phyloP scores from a whole-genome alignment of 768 basidiomycete genomes.

The Suillus placidus region DNA sequence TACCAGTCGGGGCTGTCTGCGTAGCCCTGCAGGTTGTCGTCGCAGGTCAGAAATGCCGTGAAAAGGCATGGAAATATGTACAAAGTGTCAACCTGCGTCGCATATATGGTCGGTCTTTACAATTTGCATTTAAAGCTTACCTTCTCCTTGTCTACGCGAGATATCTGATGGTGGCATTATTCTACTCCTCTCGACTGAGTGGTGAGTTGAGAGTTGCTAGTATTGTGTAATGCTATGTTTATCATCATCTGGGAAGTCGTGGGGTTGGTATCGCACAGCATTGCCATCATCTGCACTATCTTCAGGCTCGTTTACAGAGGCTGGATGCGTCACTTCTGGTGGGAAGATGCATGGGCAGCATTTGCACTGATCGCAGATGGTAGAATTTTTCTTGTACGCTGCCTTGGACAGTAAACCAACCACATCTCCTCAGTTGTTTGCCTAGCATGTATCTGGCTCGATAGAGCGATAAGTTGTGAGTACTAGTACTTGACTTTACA shows the following conservation, averaged over 20 bases:
- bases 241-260: constrained; percentile 16
- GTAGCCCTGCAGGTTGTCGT: background rate
- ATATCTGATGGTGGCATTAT: background rate
- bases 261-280: constrained; percentile 18
- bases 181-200: background rate
- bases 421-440: constrained; percentile 2
- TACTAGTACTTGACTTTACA: constrained; percentile 1
- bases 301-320: constrained; percentile 27
- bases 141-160: background rate
- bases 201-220: background rate
- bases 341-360: constrained; percentile 33
- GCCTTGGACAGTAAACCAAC: background rate
- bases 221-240: background rate
- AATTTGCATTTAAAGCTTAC: background rate
- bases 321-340: constrained; percentile 27
- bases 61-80: no score
- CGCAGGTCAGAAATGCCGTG: background rate
- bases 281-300: constrained; percentile 27
- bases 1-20: background rate
- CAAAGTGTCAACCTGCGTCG: background rate
- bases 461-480: constrained; percentile 11
- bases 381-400: background rate
- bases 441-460: constrained; percentile 16
- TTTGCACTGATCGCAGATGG: constrained; percentile 25
- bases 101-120: background rate